Evolutionary conservation across 2,329 filamentous ascomycete species (phyloP).

Genomic region (Dendrostoma leiphaemia): DNA sequence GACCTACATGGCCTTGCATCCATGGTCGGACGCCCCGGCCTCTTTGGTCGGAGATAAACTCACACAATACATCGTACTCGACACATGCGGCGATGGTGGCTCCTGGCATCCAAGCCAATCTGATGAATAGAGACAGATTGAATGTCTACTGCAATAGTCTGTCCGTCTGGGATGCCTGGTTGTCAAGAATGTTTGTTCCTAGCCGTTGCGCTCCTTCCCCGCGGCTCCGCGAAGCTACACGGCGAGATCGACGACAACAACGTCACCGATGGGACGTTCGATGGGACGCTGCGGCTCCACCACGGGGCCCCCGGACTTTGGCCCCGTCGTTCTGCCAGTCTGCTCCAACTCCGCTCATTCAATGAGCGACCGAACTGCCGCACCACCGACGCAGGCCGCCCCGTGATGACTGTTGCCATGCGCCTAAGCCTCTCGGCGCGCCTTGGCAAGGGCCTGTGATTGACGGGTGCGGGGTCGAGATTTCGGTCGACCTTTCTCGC

Average conservation of each 20-base stretch:
- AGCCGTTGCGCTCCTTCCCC: conserved; percentile 3
- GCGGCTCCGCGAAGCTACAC: conserved; percentile 9
- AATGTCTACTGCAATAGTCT: too few species aligned
- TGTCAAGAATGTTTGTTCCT: background rate
- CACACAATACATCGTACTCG: too few species aligned
- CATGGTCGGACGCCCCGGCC: too few species aligned
- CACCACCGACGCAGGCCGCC: background rate
- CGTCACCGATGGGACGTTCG: conserved; percentile 16
- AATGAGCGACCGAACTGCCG: conserved; percentile 3
- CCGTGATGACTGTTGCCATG: background rate
- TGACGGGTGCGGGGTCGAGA: background rate
- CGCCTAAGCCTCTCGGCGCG: conserved; percentile 14
- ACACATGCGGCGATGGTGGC: too few species aligned
- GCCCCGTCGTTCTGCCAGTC: too few species aligned
- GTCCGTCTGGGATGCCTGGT: too few species aligned
- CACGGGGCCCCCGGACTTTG: conserved; percentile 1
- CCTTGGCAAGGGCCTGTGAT: conserved; percentile 14
- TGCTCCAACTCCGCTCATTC: background rate
- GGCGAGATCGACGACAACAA: conserved; percentile 16
- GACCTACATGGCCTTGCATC: too few species aligned
- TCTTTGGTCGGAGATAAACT: too few species aligned
- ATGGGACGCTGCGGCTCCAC: too few species aligned
- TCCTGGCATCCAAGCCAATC: too few species aligned
- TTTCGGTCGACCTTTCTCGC: background rate
- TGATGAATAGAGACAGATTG: too few species aligned